Conservation (phyloP, 495 filamentous ascomycete species). For the Umbilicaria muhlenbergii region DNA sequence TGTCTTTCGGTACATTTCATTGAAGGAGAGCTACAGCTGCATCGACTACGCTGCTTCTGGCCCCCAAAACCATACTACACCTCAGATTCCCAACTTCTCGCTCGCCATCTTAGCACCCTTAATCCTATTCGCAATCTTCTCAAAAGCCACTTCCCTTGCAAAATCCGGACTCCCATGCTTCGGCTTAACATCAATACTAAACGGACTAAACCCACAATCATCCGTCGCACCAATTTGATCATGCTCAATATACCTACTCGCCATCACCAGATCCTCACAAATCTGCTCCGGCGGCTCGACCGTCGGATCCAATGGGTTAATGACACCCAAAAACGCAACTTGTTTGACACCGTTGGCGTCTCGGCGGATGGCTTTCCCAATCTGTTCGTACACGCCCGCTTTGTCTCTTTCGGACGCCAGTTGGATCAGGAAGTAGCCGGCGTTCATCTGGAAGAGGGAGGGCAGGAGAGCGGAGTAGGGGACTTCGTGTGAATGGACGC, state of each 20-base stretch:
- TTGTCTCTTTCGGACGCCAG: slow-evolving; percentile 23
- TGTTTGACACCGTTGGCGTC: slow-evolving; percentile 25
- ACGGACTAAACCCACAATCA: slow-evolving; percentile 27
- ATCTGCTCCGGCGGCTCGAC: slow-evolving; percentile 24
- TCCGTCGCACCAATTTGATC: slow-evolving; percentile 27
- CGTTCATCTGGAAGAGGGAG: slow-evolving; percentile 26
- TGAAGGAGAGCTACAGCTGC: too few relatives aligned
- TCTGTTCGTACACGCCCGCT: slow-evolving; percentile 21
- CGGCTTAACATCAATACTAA: slow-evolving; percentile 24
- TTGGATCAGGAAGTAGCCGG: slow-evolving; percentile 29
- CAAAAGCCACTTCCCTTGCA: slow-evolving; percentile 24
- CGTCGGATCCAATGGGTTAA: slow-evolving; percentile 20
- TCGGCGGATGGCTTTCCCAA: slow-evolving; percentile 19
- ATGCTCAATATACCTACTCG: slow-evolving; percentile 21
- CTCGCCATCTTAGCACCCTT: slow-evolving; percentile 25
- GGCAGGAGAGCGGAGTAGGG: slow-evolving; percentile 24
- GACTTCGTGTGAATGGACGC: slow-evolving; percentile 24
- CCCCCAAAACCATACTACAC: not conserved
- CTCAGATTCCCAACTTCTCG: slow-evolving; percentile 18
- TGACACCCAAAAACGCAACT: slow-evolving; percentile 25
- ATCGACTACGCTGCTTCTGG: not conserved
- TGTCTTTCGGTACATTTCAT: too few relatives aligned
- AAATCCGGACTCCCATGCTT: slow-evolving; percentile 25
- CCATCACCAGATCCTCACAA: slow-evolving; percentile 19
- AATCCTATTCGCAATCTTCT: slow-evolving; percentile 23